Base-by-base conservation (phyloP, 306 rosid species). In the Lotus japonicus region DNA sequence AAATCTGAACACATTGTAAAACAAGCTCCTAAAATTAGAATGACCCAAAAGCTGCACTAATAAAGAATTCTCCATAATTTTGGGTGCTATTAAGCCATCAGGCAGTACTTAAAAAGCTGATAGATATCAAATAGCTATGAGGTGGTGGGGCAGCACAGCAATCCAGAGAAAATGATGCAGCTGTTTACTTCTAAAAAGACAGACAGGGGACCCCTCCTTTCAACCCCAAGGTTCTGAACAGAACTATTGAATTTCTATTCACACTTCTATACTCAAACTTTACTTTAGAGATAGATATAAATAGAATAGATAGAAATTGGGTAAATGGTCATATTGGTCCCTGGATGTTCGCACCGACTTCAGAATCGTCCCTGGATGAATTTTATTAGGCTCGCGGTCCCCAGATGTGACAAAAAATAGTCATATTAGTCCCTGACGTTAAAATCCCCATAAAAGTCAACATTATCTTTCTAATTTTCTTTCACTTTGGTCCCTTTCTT, bases 81-180 rank as follows among this genome's bases (percentile, higher is more conserved):
- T 31, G 23, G 82, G 80, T n/a, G 71, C 53, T 46, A 35, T 41
- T 57, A 58, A 70, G 46, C 13, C 57, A 42, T 11, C 57, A 28
- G 71, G 28, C 55, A 51, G 60, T 11, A 52, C 54, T 62, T 15
- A 8, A 57, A 66, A 73, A 66, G 58, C 48, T 11, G 61, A 41
- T 28, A n/a, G 60, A 39, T 26, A 46, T 41, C 46, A 68, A 58
- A 71, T 65, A 66, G 41, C 8, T 53, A 19, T 38, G 18, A 14
- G 16, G 9, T n/a, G 13, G 63, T 15, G 58, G 52, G 68, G 55
- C 55, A 42, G 21, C 72, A 66, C 79, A 21, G 64, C 67, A 73
- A 75, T 75, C 79, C 84, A 70, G 65, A 73, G 60, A 80, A 58
- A 68, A 72, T 71, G 43, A 49, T 67, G 59, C 60, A 67, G 14